These are phyloP conservation scores for Helotiales sp. DNA, from an alignment of 2,329 filamentous ascomycete species.

Conservation along the genomic window DNA sequence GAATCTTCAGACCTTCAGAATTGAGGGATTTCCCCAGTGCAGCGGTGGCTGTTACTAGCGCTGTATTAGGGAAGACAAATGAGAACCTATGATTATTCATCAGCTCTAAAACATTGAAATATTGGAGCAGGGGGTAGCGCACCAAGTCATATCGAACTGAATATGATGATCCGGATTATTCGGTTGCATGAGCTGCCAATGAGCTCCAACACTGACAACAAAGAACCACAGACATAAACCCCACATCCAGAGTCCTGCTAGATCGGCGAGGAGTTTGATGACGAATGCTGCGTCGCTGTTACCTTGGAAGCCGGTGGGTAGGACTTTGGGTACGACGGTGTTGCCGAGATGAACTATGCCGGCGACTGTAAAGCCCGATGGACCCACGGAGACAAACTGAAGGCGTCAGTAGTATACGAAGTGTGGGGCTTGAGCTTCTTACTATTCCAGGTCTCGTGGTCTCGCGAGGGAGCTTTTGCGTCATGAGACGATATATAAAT, in stretches of 20 bases:
- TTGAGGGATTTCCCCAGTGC: conserved; percentile 65
- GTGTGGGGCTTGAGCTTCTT: conserved; percentile 11
- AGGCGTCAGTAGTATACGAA: conserved; percentile 2
- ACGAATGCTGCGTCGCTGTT: conserved; percentile 45
- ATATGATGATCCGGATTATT: conserved; percentile 50
- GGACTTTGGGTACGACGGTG: conserved; percentile 34
- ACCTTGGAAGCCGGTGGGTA: conserved; percentile 45
- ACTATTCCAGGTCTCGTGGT: conserved; percentile 73
- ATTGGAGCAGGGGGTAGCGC: conserved; percentile 40
- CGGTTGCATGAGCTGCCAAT: conserved; percentile 63
- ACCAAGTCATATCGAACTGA: conserved; percentile 84
- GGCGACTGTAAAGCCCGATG: conserved; percentile 59
- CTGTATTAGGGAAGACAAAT: conserved; percentile 56
- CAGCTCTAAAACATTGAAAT: conserved; percentile 37
- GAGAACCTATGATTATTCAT: conserved; percentile 64
- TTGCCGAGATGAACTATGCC: conserved; percentile 47
- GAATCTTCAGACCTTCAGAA: conserved; percentile 59
- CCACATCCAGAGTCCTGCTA: conserved; percentile 78
- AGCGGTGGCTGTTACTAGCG: conserved; percentile 65
- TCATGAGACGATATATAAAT: conserved; percentile 86
- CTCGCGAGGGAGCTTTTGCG: conserved; percentile 78
- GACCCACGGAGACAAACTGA: conserved; percentile 78
- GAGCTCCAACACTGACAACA: conserved; percentile 72
- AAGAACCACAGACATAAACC: conserved; percentile 85
- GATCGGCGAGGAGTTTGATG: conserved; percentile 51